These are phyloP conservation scores for Cladosporium sp. DNA, from an alignment of 2,329 filamentous ascomycete genomes.

Conservation along the genomic window DNA sequence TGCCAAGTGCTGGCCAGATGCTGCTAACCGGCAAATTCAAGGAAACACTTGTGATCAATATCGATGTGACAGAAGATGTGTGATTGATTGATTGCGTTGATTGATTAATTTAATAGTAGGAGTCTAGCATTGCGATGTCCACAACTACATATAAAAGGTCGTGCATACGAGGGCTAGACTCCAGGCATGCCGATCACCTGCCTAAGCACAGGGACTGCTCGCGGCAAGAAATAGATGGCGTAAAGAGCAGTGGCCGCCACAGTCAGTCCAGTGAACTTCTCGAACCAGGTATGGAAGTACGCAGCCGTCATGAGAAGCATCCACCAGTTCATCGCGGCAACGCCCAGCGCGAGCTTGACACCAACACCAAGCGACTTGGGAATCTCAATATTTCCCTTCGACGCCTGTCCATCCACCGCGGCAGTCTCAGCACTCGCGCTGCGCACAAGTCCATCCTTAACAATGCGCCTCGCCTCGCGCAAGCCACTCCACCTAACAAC, in stretches of 20 bases:
- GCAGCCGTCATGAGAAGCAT: slow-evolving; percentile 99
- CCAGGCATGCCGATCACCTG: slow-evolving; percentile 46
- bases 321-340: slow-evolving; percentile 76
- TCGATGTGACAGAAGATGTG: too few species aligned
- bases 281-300: slow-evolving; percentile 98
- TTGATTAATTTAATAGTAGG: background rate
- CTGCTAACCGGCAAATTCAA: too few species aligned
- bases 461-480: slow-evolving; percentile 61
- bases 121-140: background rate
- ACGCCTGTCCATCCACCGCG: slow-evolving; percentile 29
- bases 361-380: slow-evolving; percentile 37
- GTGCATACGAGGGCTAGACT: slow-evolving; percentile 17
- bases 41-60: too few species aligned
- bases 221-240: slow-evolving; percentile 45
- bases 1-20: background rate
- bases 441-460: slow-evolving; percentile 58
- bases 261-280: slow-evolving; percentile 64
- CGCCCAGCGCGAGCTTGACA: slow-evolving; percentile 51
- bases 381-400: slow-evolving; percentile 42
- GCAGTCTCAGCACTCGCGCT: slow-evolving; percentile 41
- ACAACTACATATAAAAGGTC: background rate
- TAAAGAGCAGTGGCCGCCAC: slow-evolving; percentile 45
- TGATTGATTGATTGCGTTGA: too few species aligned
- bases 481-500: slow-evolving; percentile 47
- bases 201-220: slow-evolving; percentile 40